These are phyloP conservation scores for Schwanniomyces sp. DNA, from an alignment of 805 yeast species.

Conservation along the genomic window DNA sequence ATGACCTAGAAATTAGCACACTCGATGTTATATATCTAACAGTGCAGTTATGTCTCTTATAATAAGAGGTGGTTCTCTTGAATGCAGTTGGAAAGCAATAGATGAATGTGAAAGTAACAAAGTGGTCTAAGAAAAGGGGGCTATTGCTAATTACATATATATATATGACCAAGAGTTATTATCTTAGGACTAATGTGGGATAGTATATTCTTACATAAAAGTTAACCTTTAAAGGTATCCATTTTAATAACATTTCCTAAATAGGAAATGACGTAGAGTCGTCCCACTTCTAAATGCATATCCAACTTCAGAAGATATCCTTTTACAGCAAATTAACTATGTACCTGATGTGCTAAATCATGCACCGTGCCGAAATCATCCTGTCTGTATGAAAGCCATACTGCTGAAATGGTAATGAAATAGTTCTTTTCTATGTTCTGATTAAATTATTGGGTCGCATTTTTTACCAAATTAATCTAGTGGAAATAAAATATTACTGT, in stretches of 20 bases:
- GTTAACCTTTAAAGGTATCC: not conserved
- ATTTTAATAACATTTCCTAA: slow-evolving; percentile 10
- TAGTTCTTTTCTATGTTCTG: not conserved
- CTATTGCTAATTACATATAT: not conserved
- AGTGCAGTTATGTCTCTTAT: no score
- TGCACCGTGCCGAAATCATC: not conserved
- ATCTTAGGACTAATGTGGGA: not conserved
- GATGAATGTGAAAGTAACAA: not conserved
- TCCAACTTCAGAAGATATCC: not conserved
- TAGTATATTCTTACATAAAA: not conserved
- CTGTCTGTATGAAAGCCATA: not conserved
- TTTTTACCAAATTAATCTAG: not conserved
- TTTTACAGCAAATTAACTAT: not conserved
- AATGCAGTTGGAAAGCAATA: not conserved
- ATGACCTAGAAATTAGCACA: no score
- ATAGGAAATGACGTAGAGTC: slow-evolving; percentile 13
- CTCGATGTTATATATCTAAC: no score
- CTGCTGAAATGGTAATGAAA: not conserved
- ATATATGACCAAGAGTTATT: not conserved
- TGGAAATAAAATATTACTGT: not conserved
- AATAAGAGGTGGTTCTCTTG: not conserved
- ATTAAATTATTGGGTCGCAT: not conserved
- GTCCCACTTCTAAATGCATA: not conserved
- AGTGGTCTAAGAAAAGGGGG: not conserved
- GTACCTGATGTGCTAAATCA: not conserved